Evolutionary conservation across 192 early-diverging fungal genomes (phyloP), one percentile per base, ranked within the genome.

Genomic region (Backusella australiensis): DNA sequence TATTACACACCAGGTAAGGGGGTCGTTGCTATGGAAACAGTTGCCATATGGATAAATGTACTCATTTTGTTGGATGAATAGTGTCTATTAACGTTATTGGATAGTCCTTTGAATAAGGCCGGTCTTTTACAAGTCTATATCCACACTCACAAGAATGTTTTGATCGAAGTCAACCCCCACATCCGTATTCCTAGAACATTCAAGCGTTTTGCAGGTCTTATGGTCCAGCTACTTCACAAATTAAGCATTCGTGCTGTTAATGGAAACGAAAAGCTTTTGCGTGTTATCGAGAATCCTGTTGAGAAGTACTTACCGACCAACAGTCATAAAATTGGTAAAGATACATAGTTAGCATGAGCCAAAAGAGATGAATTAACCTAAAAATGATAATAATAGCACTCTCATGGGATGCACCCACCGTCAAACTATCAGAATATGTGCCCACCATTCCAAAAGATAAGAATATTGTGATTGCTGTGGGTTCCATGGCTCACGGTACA

Each of bases 111-210:
- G 75, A 99, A 98, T 90, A 99, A 99, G 85, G 97, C 98, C 2
- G 98, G 98, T 46, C 86, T 94, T n/a, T 83, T 99, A 74, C 98
- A 99, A 83, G 93, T 99, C 53, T 99, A 96, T 81, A 96, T 99
- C 53, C 96, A 96, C 75, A 99, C 98, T 4, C 88, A 89, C 69
- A 94, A 91, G 82, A 95, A 96, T 72, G 96, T 98, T 19, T 87
- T 99, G 36, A 98, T 99, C 72, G 98, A 99, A 89, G 94, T 99
- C 46, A 96, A 95, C 81, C 98, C 98, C 46, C 94, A 96, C 73
- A 94, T 98, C 68, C 92, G 98, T 77, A 99, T 99, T 80, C 98
- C 98, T n/a, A 90, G 98, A 82, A 99, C 98, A 9, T 99, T 97
- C 78, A 99, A 99, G 88, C 91, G 98, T 72, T 99, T 99, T 85